Evolutionary conservation across 805 yeast species (phyloP).

Genomic region (Starmera caribaea): DNA sequence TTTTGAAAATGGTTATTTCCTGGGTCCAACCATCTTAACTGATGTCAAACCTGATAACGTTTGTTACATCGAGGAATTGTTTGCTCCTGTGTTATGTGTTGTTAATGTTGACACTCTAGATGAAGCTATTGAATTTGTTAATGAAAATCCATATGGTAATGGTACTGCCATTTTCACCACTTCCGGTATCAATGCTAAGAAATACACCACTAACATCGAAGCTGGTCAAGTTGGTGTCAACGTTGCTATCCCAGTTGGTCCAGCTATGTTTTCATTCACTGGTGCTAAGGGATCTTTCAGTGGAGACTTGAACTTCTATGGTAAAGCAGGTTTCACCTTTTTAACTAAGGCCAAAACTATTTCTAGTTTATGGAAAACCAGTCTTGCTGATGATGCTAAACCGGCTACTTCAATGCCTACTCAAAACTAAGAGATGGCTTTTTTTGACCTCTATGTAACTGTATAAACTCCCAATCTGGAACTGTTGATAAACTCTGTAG

Average conservation of each 20-base stretch:
- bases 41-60: constrained; percentile 54
- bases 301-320: constrained; percentile 74
- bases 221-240: constrained; percentile 74
- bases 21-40: constrained; percentile 62
- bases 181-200: constrained; percentile 61
- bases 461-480: too few species aligned
- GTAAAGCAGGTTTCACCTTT: constrained; percentile 65
- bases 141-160: constrained; percentile 56
- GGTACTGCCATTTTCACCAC: constrained; percentile 64
- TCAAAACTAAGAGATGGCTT: too few species aligned
- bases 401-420: constrained; percentile 65
- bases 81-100: constrained; percentile 64
- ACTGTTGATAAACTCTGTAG: too few species aligned
- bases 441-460: too few species aligned
- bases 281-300: constrained; percentile 69
- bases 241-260: constrained; percentile 74
- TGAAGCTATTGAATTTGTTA: constrained; percentile 60
- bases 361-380: constrained; percentile 56
- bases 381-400: constrained; percentile 36
- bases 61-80: constrained; percentile 64
- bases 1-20: constrained; percentile 56
- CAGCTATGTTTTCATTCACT: constrained; percentile 75
- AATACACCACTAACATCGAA: constrained; percentile 57
- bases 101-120: constrained; percentile 57
- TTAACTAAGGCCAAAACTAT: constrained; percentile 70